phyloP scores from a whole-genome alignment of 129 eudicot genomes.

The Artemisia annua region DNA sequence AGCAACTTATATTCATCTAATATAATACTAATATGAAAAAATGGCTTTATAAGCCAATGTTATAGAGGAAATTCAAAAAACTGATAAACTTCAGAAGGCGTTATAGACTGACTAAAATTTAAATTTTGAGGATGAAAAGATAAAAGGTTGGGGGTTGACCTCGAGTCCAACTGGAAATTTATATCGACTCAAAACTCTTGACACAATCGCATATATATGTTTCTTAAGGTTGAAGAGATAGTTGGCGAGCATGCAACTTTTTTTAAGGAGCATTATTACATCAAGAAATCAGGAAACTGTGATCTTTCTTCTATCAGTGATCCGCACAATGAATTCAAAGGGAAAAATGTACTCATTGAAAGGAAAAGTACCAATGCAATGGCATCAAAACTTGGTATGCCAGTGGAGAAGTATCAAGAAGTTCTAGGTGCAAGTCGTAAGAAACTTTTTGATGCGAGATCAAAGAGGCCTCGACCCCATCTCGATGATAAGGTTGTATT shows the following conservation, averaged over 20 bases:
- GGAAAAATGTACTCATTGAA: slow-evolving; percentile 87
- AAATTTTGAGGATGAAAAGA: not conserved
- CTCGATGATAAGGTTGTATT: slow-evolving; percentile 77
- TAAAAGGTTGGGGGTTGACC: not conserved
- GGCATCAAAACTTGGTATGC: slow-evolving; percentile 61
- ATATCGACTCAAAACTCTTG: slow-evolving; percentile 11
- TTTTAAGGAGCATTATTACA: slow-evolving; percentile 80
- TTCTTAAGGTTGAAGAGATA: slow-evolving; percentile 58
- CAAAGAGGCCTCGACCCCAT: slow-evolving; percentile 82
- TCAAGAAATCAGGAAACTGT: slow-evolving; percentile 80
- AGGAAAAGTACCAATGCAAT: slow-evolving; percentile 57
- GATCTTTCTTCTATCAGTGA: slow-evolving; percentile 89
- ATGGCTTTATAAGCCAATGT: not conserved
- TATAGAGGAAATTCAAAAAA: not conserved
- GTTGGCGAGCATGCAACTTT: slow-evolving; percentile 60
- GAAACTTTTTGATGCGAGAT: slow-evolving; percentile 75
- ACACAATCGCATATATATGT: not conserved
- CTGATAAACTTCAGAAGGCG: too few relatives aligned
- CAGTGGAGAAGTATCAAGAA: slow-evolving; percentile 57
- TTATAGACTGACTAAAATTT: not conserved
- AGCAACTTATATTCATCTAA: not conserved
- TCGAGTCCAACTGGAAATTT: not conserved
- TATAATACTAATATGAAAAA: too few relatives aligned
- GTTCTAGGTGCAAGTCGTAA: slow-evolving; percentile 57
- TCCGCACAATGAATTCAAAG: slow-evolving; percentile 81